These are phyloP conservation scores for Talaromyces piceae DNA, from an alignment of 2,329 filamentous ascomycete genomes.

Conservation along the genomic window DNA sequence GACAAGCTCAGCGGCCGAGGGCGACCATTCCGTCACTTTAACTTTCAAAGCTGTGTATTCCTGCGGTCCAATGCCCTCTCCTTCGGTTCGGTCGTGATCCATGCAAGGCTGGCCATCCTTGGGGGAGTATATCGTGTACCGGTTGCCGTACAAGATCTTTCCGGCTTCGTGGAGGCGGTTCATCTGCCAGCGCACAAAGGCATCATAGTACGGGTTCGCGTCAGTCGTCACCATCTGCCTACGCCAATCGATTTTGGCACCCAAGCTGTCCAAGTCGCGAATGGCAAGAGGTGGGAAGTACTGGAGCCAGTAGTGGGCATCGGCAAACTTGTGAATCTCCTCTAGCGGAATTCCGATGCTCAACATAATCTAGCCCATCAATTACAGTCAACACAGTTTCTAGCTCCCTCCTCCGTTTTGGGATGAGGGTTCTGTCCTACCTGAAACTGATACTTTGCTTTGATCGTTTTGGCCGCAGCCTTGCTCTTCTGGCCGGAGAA, in stretches of 20 bases:
- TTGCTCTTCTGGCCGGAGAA: constrained; percentile 92
- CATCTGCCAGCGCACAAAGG: constrained; percentile 97
- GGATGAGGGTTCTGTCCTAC: constrained; percentile 1
- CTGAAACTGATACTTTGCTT: constrained; percentile 87
- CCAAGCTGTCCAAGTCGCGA: constrained; percentile 74
- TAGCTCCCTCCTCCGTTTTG: no score
- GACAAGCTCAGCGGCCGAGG: constrained; percentile 62
- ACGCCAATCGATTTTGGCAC: constrained; percentile 86
- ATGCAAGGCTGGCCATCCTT: constrained; percentile 84
- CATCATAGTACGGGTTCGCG: constrained; percentile 92
- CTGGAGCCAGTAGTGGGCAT: constrained; percentile 84
- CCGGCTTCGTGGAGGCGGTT: constrained; percentile 77
- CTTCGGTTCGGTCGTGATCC: constrained; percentile 75
- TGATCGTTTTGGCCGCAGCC: constrained; percentile 78
- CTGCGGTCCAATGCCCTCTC: constrained; percentile 76
- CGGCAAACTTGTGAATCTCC: constrained; percentile 89
- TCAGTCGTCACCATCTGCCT: constrained; percentile 90
- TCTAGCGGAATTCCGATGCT: constrained; percentile 78
- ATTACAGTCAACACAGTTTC: no score
- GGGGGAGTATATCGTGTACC: constrained; percentile 87
- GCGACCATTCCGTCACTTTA: constrained; percentile 82
- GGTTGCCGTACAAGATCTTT: constrained; percentile 89
- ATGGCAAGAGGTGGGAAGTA: constrained; percentile 77
- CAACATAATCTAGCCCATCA: constrained; percentile 78
- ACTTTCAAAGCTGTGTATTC: constrained; percentile 92